Conservation (phyloP, 2,329 filamentous ascomycete genomes). For the Alternaria panax region DNA sequence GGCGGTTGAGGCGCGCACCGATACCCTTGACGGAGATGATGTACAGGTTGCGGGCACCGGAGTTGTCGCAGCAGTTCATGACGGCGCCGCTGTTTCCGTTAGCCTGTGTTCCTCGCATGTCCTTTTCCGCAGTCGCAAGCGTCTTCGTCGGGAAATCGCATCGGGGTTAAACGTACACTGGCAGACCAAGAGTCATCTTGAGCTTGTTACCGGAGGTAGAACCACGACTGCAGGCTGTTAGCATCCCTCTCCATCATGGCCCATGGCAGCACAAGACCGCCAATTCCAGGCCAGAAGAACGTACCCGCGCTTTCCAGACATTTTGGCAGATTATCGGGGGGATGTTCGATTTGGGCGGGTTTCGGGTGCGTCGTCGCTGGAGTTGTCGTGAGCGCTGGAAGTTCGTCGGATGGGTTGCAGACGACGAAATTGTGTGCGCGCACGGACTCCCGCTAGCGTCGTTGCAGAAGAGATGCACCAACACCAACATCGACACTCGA, state of each 20-base stretch:
- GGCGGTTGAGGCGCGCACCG: slow-evolving; percentile 95
- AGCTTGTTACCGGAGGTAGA: slow-evolving; percentile 99
- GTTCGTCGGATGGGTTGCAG: slow-evolving; percentile 13
- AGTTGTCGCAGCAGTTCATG: slow-evolving; percentile 99
- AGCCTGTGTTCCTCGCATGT: slow-evolving; percentile 31
- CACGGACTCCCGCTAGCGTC: slow-evolving; percentile 1
- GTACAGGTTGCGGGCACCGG: slow-evolving; percentile 97
- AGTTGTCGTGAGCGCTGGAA: slow-evolving; percentile 18
- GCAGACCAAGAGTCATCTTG: slow-evolving; percentile 99
- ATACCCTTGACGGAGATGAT: slow-evolving; percentile 99
- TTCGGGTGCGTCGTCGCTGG: slow-evolving; percentile 25
- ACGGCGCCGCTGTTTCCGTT: slow-evolving; percentile 80
- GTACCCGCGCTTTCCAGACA: slow-evolving; percentile 29
- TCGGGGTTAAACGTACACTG: slow-evolving; percentile 77
- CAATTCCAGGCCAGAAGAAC: neutral
- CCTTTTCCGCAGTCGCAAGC: slow-evolving; percentile 7
- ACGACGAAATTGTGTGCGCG: slow-evolving; percentile 5
- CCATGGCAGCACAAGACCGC: neutral
- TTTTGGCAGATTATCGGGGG: slow-evolving; percentile 22
- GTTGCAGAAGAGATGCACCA: neutral
- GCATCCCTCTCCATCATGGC: slow-evolving; percentile 12
- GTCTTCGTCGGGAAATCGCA: slow-evolving; percentile 21
- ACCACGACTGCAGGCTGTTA: slow-evolving; percentile 64
- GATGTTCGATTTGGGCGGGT: slow-evolving; percentile 20
- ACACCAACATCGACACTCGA: neutral